Evolutionary conservation across 345 rosid species (phyloP).

Genomic region (Gossypium herbaceum): DNA sequence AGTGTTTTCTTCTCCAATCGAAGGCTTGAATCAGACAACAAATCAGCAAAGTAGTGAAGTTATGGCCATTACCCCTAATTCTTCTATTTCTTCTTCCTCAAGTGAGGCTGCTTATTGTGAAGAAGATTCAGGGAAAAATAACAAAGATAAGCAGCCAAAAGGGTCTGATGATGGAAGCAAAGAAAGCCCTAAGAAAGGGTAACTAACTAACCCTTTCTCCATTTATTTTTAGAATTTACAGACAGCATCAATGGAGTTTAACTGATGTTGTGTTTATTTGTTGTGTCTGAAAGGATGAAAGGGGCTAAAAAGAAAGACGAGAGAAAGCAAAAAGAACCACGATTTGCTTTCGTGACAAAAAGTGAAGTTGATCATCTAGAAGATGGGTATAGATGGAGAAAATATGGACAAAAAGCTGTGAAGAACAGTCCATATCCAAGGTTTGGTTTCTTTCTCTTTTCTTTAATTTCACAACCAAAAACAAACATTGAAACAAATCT

Average conservation of each 20-base stretch:
- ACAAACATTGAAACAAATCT: slow-evolving; percentile 8
- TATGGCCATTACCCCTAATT: slow-evolving; percentile 38
- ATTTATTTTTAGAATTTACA: not conserved
- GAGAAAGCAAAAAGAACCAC: slow-evolving; percentile 58
- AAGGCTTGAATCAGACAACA: not conserved
- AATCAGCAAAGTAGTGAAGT: slow-evolving; percentile 21
- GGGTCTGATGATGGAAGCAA: slow-evolving; percentile 37
- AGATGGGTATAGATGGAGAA: slow-evolving; percentile 90
- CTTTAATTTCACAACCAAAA: not conserved
- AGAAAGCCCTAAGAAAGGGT: slow-evolving; percentile 53
- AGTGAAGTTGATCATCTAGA: slow-evolving; percentile 84
- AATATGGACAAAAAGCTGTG: slow-evolving; percentile 86
- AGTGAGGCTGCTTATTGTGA: slow-evolving; percentile 58
- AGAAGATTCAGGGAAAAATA: slow-evolving; percentile 49
- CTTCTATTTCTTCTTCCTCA: slow-evolving; percentile 59
- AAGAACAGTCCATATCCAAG: slow-evolving; percentile 77
- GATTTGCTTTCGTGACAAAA: slow-evolving; percentile 81
- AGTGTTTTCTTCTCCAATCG: slow-evolving; percentile 31
- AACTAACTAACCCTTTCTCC: slow-evolving; percentile 11
- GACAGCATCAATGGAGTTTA: not conserved
- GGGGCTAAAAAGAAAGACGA: slow-evolving; percentile 46
- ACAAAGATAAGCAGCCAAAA: slow-evolving; percentile 31
- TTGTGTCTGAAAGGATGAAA: slow-evolving; percentile 35
- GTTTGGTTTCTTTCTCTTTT: slow-evolving; percentile 22
- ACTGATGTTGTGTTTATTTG: not conserved